Evolutionary conservation across 2,329 filamentous ascomycete species (phyloP), one percentile per base, ranked within the genome.

Genomic region (Lasiodiplodia sp.): DNA sequence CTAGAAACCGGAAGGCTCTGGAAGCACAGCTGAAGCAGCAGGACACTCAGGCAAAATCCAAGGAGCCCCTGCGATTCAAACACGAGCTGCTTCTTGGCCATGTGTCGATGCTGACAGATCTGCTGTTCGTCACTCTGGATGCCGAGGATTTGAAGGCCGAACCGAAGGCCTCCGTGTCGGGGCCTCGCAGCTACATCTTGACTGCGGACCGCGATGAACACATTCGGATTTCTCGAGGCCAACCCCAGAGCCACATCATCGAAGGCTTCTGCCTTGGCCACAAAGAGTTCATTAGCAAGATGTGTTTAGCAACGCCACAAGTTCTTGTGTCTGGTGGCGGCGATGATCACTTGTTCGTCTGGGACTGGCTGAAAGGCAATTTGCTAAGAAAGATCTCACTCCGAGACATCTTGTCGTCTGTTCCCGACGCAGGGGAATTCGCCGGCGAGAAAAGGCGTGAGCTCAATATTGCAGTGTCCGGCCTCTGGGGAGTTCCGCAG

Each of bases 191-290:
- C 63, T 91, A 90, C 73, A 87, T 92, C 58, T 80, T 92, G 57
- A 91, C 90, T 14, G 85, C 87, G 21, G 90, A 92, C 78, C 85
- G 90, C 70, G 90, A 92, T 75, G 89, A 93, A 79, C 96, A 99
- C 80, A 95, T 99, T 75, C 91, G 96, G 47, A 85, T 97, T 23
- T 97, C 93, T 60, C 87, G 93, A 69, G 93, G 91, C 49, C 85
- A 90, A 70, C 92, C 93, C 1, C 94, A 98, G 78, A 86, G 93
- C 0, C 91, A 97, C 78, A 85, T 98, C 70, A 96, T 97, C 71
- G 94, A 98, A 79, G 86, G 86, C 0, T 98, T 92, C 79, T 98
- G 95, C 77, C 86, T 97, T 2, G 95, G 94, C 4, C 96, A 99
- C 80, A 89, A 86, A 65, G 88, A 94, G 47, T 98, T 98, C 78